Conservation (phyloP, 257 asterid species). For the Penstemon davidsonii region DNA sequence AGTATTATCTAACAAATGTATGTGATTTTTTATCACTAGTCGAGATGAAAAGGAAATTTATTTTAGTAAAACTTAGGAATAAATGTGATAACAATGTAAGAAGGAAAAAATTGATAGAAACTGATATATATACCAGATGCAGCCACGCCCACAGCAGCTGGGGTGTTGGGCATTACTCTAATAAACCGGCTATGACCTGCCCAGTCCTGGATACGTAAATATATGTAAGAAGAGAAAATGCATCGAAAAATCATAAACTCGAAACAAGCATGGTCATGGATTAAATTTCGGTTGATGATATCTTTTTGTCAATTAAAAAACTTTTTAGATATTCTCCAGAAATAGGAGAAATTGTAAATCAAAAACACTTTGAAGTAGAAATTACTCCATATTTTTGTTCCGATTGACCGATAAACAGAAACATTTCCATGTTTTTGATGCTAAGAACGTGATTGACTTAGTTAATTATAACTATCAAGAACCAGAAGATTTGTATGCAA, state of each 20-base stretch:
- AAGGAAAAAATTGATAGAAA: neutral
- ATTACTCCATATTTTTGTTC: too few relatives aligned
- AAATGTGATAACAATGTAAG: neutral
- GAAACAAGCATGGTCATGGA: neutral
- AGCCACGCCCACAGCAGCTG: conserved; percentile 87
- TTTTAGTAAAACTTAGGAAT: neutral
- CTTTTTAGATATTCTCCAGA: too few relatives aligned
- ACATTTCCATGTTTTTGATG: too few relatives aligned
- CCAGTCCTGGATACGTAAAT: conserved; percentile 64
- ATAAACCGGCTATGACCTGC: conserved; percentile 77
- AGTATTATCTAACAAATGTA: neutral
- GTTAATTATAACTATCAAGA: neutral
- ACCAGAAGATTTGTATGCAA: neutral
- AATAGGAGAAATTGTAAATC: too few relatives aligned
- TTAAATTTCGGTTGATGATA: too few relatives aligned
- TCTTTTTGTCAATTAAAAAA: too few relatives aligned
- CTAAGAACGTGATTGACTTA: too few relatives aligned
- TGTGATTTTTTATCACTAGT: neutral
- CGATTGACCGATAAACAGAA: too few relatives aligned
- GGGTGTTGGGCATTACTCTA: conserved; percentile 95
- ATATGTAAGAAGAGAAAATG: neutral
- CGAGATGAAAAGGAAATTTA: neutral
- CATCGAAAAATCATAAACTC: neutral
- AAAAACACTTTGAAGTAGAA: too few relatives aligned
- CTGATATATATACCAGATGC: conserved; percentile 72